Conservation (phyloP, 1,139 yeast genomes). For the Yamadazyma diddensiae region DNA sequence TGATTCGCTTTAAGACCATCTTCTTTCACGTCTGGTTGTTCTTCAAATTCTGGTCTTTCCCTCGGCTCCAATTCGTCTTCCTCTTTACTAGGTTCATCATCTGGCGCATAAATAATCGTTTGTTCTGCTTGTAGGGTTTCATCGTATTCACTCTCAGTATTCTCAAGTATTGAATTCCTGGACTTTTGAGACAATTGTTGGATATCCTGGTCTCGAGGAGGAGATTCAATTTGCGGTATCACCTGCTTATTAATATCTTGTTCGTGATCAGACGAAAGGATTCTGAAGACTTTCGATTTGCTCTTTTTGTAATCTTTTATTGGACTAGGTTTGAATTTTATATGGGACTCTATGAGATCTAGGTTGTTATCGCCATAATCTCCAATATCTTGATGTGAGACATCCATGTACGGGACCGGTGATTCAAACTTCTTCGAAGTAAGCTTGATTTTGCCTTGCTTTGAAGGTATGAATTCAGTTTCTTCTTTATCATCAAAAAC, state of each 20-base stretch:
- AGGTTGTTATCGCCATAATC: slow-evolving; percentile 37
- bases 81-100: neutral
- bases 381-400: slow-evolving; percentile 33
- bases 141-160: slow-evolving; percentile 1
- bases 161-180: slow-evolving; percentile 6
- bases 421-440: slow-evolving; percentile 9
- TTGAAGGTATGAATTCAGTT: slow-evolving; percentile 2
- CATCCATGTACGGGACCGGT: slow-evolving; percentile 21
- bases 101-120: neutral
- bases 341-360: slow-evolving; percentile 20
- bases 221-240: no score
- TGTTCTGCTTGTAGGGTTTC: neutral
- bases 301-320: slow-evolving; percentile 4
- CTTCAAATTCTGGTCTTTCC: neutral
- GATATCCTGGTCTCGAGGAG: no score
- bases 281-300: slow-evolving; percentile 9
- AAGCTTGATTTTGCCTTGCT: slow-evolving; percentile 15
- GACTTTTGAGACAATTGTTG: neutral
- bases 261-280: slow-evolving; percentile 6
- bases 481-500: slow-evolving; percentile 2
- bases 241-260: no score
- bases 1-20: neutral
- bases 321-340: slow-evolving; percentile 5
- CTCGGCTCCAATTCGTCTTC: neutral
- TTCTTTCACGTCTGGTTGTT: neutral